These are phyloP conservation scores for Puya raimondii DNA, from an alignment of 176 grass and related monocot genomes.

Conservation along the genomic window DNA sequence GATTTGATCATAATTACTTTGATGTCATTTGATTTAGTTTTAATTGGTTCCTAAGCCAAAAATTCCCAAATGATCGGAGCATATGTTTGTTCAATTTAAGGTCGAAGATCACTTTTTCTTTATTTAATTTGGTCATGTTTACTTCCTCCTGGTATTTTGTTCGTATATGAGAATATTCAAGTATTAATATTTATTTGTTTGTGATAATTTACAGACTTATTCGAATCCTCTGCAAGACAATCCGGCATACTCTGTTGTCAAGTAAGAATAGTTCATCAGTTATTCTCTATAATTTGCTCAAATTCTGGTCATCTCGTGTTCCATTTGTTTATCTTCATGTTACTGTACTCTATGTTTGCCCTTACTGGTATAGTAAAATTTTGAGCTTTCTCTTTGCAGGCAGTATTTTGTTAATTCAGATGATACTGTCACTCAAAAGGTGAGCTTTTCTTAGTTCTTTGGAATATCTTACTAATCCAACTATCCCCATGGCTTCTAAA, in stretches of 20 bases:
- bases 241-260: constrained; percentile 88
- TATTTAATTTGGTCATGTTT: too few relatives aligned
- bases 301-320: not conserved
- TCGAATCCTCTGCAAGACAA: constrained; percentile 92
- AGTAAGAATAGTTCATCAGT: constrained; percentile 33
- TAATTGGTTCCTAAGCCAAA: not conserved
- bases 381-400: constrained; percentile 35
- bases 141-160: too few relatives aligned
- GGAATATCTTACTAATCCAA: not conserved
- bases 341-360: not conserved
- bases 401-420: constrained; percentile 84
- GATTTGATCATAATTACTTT: not conserved
- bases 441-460: constrained; percentile 19
- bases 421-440: constrained; percentile 90
- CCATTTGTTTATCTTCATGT: not conserved
- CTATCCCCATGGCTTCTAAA: not conserved
- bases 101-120: too few relatives aligned
- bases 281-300: constrained; percentile 1
- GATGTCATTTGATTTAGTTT: not conserved
- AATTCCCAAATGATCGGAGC: not conserved
- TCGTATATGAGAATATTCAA: not conserved
- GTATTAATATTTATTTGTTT: not conserved
- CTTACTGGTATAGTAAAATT: not conserved
- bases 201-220: constrained; percentile 47
- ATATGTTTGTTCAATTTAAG: not conserved